Evolutionary conservation across 768 basidiomycete species (phyloP).

Genomic region (Bullera alba): DNA sequence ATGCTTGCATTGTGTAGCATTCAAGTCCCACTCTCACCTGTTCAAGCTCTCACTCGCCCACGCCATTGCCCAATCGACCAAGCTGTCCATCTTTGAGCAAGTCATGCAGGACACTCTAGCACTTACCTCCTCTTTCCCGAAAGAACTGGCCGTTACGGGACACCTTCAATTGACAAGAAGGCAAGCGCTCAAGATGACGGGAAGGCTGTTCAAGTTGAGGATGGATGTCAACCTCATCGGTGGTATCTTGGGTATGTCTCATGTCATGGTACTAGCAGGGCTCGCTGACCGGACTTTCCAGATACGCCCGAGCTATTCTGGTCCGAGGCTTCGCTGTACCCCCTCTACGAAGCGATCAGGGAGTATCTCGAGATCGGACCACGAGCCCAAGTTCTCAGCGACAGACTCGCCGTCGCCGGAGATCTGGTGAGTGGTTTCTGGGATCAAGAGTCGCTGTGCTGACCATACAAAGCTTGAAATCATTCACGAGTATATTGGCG

Average conservation of each 20-base stretch:
- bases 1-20: constrained; percentile 53
- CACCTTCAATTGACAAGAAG: constrained; percentile 65
- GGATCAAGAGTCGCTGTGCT: background rate
- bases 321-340: constrained; percentile 83
- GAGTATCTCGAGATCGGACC: constrained; percentile 90
- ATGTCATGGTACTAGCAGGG: background rate
- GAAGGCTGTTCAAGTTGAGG: constrained; percentile 74
- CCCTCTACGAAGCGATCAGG: constrained; percentile 81
- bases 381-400: constrained; percentile 76
- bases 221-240: constrained; percentile 85
- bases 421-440: constrained; percentile 62
- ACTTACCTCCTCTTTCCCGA: constrained; percentile 73
- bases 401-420: constrained; percentile 76
- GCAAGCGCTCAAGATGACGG: constrained; percentile 81
- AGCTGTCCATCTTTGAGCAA: constrained; percentile 79
- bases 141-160: constrained; percentile 71
- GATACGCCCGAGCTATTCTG: constrained; percentile 93
- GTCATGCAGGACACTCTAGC: constrained; percentile 70
- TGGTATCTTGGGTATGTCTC: constrained; percentile 65
- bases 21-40: constrained; percentile 68
- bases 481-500: constrained; percentile 88
- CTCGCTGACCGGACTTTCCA: constrained; percentile 1
- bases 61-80: constrained; percentile 87
- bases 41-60: constrained; percentile 79
- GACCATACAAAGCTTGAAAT: constrained; percentile 62